Evolutionary conservation across 495 filamentous ascomycete species (phyloP).

Genomic region (Polyplosphaeria fusca): DNA sequence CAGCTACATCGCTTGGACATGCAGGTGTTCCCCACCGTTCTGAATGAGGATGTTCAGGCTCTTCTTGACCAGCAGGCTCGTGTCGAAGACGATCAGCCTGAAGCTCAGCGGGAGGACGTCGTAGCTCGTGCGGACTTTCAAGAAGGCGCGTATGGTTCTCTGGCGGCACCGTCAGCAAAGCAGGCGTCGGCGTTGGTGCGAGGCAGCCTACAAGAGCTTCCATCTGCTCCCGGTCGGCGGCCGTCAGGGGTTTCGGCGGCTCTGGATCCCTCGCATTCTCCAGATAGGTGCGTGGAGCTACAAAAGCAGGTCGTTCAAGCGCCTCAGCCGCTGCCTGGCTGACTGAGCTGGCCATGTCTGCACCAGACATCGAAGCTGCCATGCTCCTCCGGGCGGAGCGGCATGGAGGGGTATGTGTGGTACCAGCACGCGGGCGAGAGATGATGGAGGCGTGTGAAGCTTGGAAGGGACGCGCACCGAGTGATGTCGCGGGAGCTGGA

Average conservation of each 20-base stretch:
- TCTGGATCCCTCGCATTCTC: conserved; percentile 52
- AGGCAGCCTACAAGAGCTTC: conserved; percentile 90
- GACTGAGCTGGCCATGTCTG: conserved; percentile 26
- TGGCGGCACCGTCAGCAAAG: too few relatives aligned
- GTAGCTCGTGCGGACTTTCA: conserved; percentile 95
- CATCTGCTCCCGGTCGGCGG: conserved; percentile 85
- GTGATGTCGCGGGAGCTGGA: too few relatives aligned
- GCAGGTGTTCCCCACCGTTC: conserved; percentile 64
- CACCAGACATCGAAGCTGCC: conserved; percentile 29
- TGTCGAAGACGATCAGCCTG: conserved; percentile 93
- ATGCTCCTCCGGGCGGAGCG: conserved; percentile 24
- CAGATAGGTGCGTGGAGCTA: conserved; percentile 79
- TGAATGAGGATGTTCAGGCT: conserved; percentile 95
- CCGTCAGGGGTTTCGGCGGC: conserved; percentile 60
- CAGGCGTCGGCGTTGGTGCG: too few relatives aligned
- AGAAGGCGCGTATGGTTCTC: conserved; percentile 90
- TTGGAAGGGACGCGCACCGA: neutral
- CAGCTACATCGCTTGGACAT: neutral
- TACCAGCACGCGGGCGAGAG: neutral
- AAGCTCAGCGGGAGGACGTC: conserved; percentile 98
- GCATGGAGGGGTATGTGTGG: conserved; percentile 22
- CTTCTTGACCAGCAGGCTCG: conserved; percentile 91
- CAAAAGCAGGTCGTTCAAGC: conserved; percentile 46
- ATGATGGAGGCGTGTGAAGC: neutral
- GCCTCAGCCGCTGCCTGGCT: neutral